Conservation (phyloP, 2,329 filamentous ascomycete species). For the Sporothrix pseudoabietina region DNA sequence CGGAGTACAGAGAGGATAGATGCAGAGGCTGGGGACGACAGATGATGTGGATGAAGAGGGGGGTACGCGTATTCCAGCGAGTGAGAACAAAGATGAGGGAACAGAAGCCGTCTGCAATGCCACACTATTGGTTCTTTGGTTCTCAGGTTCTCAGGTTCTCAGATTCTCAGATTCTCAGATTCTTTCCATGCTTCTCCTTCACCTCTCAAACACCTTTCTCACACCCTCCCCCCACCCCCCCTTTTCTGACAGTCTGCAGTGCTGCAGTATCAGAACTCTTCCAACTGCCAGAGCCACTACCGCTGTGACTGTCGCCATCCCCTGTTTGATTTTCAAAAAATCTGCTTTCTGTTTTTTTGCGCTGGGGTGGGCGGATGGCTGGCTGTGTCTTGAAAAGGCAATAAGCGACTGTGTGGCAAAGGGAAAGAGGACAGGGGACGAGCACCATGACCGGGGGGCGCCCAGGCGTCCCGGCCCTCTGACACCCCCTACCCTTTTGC, state of each 20-base stretch:
- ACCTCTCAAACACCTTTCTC: not conserved
- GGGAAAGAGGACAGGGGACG: not conserved
- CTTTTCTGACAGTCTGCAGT: not conserved
- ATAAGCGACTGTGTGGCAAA: slow-evolving; percentile 7
- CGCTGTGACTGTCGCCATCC: not conserved
- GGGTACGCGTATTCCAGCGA: slow-evolving; percentile 14
- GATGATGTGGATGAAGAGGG: not conserved
- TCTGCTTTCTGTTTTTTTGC: not conserved
- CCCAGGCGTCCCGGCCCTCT: not conserved
- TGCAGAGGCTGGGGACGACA: not conserved
- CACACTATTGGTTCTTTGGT: not conserved
- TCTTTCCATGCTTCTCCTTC: too few relatives aligned
- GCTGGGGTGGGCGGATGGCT: not conserved
- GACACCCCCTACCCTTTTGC: not conserved
- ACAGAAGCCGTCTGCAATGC: not conserved
- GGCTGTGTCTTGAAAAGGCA: slow-evolving; percentile 10
- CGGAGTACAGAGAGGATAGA: not conserved
- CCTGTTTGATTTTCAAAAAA: not conserved
- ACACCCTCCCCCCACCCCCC: not conserved
- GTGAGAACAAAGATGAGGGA: not conserved
- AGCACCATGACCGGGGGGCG: not conserved
- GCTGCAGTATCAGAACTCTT: not conserved
- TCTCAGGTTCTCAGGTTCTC: too few relatives aligned
- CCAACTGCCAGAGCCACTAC: slow-evolving; percentile 12
- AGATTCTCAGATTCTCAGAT: too few relatives aligned